These are phyloP conservation scores for Fusarium mangiferae DNA, from an alignment of 2,329 filamentous ascomycete genomes.

Conservation along the genomic window DNA sequence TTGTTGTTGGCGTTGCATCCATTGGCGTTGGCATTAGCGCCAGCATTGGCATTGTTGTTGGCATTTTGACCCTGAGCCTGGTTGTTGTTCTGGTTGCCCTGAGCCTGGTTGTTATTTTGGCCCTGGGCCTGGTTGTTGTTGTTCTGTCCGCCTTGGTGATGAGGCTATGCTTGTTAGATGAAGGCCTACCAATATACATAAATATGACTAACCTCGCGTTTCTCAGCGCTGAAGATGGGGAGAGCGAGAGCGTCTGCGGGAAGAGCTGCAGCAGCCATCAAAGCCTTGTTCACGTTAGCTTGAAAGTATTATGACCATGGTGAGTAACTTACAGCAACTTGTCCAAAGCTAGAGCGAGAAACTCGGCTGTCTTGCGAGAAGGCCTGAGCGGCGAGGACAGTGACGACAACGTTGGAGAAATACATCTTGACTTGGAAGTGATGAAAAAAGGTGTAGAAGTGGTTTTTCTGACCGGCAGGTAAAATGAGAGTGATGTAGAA, in stretches of 20 bases:
- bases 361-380: conserved; percentile 1
- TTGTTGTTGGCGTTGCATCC: conserved; percentile 19
- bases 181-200: accelerated
- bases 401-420: conserved; percentile 23
- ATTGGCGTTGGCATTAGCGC: background rate
- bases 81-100: background rate
- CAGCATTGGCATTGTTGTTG: background rate
- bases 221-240: background rate
- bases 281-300: background rate
- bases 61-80: conserved; percentile 5
- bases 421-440: conserved; percentile 10
- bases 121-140: background rate
- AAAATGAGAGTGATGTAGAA: background rate
- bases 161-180: conserved; percentile 5
- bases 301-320: accelerated
- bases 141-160: conserved; percentile 4
- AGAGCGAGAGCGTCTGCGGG: conserved; percentile 26
- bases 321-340: background rate
- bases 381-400: conserved; percentile 19
- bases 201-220: background rate
- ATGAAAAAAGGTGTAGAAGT: background rate
- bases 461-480: conserved; percentile 14
- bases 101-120: background rate
- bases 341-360: background rate
- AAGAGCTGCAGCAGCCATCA: conserved; percentile 24